Evolutionary conservation across 1,139 yeast genomes (phyloP), one percentile per base, ranked within the genome.

Genomic region (Suhomyces ambrosiae): DNA sequence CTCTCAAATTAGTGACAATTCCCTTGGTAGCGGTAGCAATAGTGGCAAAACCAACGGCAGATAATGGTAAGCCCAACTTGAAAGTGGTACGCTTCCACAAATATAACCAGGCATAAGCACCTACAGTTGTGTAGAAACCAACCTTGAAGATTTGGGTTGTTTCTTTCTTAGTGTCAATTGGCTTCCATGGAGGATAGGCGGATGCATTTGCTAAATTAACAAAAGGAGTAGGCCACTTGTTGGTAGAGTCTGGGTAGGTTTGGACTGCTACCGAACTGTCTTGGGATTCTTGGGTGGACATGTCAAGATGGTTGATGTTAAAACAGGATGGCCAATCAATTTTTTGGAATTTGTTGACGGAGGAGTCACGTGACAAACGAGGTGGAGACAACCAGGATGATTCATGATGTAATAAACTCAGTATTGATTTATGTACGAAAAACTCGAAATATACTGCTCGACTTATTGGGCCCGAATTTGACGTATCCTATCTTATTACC

Each of bases 81-180:
- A 71, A 71, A 1, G 75, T 65, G 35, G 75, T 62, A 56, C 77
- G 63, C 50, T 65, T 70, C 74, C 74, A 71, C 38, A 71, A 54
- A 53, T 68, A 69, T 45, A 71, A 63, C 73, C 75, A 71, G 9
- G 74, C 70, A 54, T 71, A 71, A 9, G 76, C 74, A 31, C 76
- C 75, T 13, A 69, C 68, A 17, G 76, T 70, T 38, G 74, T 53
- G 57, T 68, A 71, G 52, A 71, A 70, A 11, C 71, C 60, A 42
- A 68, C 60, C 49, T 60, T 61, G 50, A 71, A 69, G 35, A 71
- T 60, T 48, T 61, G 69, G 33, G 60, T 40, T 17, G 76, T 70
- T 50, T 66, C 65, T 42, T 61, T 65, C 47, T 57, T 63, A 37
- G 76, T 71, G 49, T 71, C 76, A 31, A 71, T 61, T 19, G 77